Percentiles rank a stretch among this genome's conserved stretches.
Conservation (phyloP, 805 yeast species). For the Barnettozyma siamensis region DNA sequence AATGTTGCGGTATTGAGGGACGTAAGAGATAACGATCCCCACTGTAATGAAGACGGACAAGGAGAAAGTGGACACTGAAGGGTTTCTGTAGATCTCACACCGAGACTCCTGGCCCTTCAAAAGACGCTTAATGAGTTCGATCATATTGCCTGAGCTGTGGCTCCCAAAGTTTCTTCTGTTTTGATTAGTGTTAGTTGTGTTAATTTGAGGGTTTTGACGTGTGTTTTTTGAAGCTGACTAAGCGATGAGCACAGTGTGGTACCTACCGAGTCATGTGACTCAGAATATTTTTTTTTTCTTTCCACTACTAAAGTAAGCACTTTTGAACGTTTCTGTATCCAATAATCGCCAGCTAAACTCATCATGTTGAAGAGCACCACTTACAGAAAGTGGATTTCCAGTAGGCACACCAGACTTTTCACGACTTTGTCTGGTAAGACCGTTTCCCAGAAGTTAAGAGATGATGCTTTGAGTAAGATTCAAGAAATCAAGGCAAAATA, state of each 20-base stretch:
- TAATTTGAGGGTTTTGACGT: no score
- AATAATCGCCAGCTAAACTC: no score
- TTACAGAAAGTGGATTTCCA: conserved; percentile 4
- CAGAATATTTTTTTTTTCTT: neutral
- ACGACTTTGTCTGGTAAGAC: conserved; percentile 41
- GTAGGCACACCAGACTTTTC: conserved; percentile 22
- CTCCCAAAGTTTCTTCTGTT: no score
- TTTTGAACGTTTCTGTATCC: no score
- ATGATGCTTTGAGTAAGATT: conserved; percentile 35
- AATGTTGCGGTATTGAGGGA: conserved; percentile 70
- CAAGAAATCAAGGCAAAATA: conserved; percentile 29
- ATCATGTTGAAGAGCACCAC: neutral
- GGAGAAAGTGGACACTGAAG: conserved; percentile 42
- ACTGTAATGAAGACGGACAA: conserved; percentile 49
- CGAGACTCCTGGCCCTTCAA: neutral
- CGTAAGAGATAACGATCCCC: conserved; percentile 65
- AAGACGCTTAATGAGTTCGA: no score
- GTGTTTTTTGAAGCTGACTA: no score
- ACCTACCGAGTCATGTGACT: neutral
- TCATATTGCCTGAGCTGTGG: no score
- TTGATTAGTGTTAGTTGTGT: no score
- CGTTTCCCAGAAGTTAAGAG: conserved; percentile 39
- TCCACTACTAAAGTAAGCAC: neutral
- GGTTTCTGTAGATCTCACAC: conserved; percentile 29
- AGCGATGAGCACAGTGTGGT: conserved; percentile 1